A percentile compares a stretch with the other conserved stretches of the same genome.
phyloP scores from a whole-genome alignment of 2,329 filamentous ascomycete species.

The Plectosphaerella plurivora region DNA sequence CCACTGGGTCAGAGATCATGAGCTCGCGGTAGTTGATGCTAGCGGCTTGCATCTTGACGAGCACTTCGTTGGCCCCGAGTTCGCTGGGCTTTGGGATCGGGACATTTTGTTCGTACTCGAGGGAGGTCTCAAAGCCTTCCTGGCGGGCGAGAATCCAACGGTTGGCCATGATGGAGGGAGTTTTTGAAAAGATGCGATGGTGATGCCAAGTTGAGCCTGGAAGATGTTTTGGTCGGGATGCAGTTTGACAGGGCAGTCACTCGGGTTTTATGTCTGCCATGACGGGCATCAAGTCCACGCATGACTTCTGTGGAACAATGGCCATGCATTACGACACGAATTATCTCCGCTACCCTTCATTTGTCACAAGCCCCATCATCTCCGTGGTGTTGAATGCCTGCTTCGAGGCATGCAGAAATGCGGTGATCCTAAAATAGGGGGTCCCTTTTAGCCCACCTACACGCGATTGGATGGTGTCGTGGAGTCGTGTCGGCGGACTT shows the following conservation, averaged over 20 bases:
- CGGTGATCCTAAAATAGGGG: background rate
- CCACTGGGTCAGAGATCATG: background rate
- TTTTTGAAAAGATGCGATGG: background rate
- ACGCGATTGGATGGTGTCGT: no score
- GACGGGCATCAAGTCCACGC: background rate
- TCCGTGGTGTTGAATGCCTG: background rate
- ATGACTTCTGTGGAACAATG: background rate
- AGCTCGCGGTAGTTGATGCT: conserved; percentile 4
- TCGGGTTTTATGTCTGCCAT: no score
- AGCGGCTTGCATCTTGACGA: conserved; percentile 1
- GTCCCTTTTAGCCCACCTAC: background rate
- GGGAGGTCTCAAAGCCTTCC: conserved; percentile 25
- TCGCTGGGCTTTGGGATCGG: conserved; percentile 10
- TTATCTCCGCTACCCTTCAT: background rate
- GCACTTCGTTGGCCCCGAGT: background rate
- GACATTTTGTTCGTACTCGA: background rate
- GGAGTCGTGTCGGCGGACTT: background rate
- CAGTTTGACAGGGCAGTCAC: no score
- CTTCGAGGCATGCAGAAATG: background rate
- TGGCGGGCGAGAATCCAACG: conserved; percentile 26
- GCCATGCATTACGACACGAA: background rate
- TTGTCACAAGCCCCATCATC: background rate
- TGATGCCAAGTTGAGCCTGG: no score
- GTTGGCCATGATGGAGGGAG: conserved; percentile 17
- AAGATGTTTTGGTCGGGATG: no score